phyloP scores from a whole-genome alignment of 2,329 filamentous ascomycete genomes.

The Aspergillus candidus region DNA sequence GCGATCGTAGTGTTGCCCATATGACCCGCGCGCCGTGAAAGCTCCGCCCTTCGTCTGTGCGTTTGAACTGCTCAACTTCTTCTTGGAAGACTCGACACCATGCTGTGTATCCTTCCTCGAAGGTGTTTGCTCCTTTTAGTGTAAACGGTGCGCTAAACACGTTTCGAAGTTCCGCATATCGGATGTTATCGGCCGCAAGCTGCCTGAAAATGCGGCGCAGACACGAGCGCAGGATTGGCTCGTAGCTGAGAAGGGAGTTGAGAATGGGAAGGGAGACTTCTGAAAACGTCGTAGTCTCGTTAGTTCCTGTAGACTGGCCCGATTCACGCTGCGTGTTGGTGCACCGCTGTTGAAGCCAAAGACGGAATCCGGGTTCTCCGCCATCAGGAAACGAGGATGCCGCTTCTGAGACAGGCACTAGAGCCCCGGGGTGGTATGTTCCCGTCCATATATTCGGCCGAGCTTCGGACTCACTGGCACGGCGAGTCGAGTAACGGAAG shows the following conservation, averaged over 20 bases:
- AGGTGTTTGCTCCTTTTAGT: conserved; percentile 55
- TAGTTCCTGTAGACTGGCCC: conserved; percentile 71
- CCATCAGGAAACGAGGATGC: conserved; percentile 70
- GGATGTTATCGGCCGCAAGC: conserved; percentile 73
- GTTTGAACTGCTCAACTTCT: conserved; percentile 70
- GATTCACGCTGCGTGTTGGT: conserved; percentile 53
- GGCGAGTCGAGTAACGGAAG: conserved; percentile 55
- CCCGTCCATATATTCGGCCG: conserved; percentile 58
- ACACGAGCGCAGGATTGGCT: conserved; percentile 78
- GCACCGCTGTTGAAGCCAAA: conserved; percentile 69
- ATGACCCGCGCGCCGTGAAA: conserved; percentile 86
- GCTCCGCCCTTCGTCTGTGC: conserved; percentile 59
- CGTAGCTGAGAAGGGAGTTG: conserved; percentile 73
- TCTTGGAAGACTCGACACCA: conserved; percentile 71
- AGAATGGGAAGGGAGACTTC: conserved; percentile 66
- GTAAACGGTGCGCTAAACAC: conserved; percentile 69
- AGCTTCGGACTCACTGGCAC: conserved; percentile 40
- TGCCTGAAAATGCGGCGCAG: conserved; percentile 64
- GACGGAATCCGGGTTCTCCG: conserved; percentile 64
- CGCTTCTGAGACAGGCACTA: conserved; percentile 54
- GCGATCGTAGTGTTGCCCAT: conserved; percentile 68
- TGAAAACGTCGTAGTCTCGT: conserved; percentile 83
- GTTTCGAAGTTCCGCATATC: conserved; percentile 75
- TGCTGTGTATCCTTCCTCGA: conserved; percentile 61
- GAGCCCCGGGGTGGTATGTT: conserved; percentile 54